These are phyloP conservation scores for Kodamaea restingae DNA, from an alignment of 805 yeast species.

Conservation along the genomic window DNA sequence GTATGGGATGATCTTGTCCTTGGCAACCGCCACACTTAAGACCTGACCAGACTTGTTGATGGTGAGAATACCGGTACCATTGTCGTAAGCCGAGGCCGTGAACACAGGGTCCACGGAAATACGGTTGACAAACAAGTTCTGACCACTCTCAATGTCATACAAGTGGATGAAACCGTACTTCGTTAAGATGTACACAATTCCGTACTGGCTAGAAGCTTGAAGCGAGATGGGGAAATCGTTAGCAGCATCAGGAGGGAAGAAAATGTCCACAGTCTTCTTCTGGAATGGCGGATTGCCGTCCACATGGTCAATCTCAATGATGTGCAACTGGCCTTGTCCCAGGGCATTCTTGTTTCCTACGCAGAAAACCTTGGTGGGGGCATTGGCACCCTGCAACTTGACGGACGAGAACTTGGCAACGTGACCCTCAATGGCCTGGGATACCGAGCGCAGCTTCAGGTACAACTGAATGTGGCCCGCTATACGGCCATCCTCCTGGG, in stretches of 20 bases:
- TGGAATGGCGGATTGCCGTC: constrained; percentile 78
- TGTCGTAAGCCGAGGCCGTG: constrained; percentile 72
- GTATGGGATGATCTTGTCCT: constrained; percentile 82
- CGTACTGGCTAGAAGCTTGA: constrained; percentile 80
- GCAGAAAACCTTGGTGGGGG: constrained; percentile 81
- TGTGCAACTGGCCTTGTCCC: constrained; percentile 70
- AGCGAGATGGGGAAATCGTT: constrained; percentile 95
- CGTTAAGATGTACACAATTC: constrained; percentile 84
- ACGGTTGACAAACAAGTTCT: constrained; percentile 90
- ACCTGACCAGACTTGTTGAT: constrained; percentile 96
- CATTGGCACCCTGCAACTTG: constrained; percentile 65
- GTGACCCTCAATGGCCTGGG: constrained; percentile 97
- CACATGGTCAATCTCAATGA: constrained; percentile 94
- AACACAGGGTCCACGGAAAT: constrained; percentile 94
- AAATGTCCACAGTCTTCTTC: constrained; percentile 88
- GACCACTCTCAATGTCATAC: constrained; percentile 90
- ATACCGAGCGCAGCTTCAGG: constrained; percentile 82
- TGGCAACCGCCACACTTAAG: constrained; percentile 83
- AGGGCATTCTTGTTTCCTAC: constrained; percentile 86
- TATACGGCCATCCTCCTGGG: constrained; percentile 89
- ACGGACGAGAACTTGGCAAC: constrained; percentile 85
- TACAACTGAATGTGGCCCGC: constrained; percentile 95
- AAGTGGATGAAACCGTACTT: constrained; percentile 95
- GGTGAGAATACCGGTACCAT: constrained; percentile 80
- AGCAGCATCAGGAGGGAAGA: constrained; percentile 94